Percentiles rank a stretch among this genome's conserved stretches.
phyloP scores from a whole-genome alignment of 192 early-diverging fungal species.

The Backusella westeae region DNA sequence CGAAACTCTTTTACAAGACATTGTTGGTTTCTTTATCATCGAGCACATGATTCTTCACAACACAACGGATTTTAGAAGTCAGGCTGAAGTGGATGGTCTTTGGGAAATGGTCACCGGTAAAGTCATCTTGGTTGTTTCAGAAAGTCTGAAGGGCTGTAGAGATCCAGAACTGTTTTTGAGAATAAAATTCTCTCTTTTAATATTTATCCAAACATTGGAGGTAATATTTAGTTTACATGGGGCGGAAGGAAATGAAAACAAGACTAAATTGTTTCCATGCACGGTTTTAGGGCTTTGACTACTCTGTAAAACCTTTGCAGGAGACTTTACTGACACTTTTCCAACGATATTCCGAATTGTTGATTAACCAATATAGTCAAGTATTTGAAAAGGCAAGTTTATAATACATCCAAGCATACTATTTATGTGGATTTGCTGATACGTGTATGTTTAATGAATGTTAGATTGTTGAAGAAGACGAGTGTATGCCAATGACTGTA shows the following conservation, averaged over 20 bases:
- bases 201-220: slow-evolving; percentile 93
- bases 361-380: slow-evolving; percentile 66
- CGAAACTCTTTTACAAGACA: slow-evolving; percentile 77
- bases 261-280: not conserved
- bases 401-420: not conserved
- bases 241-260: slow-evolving; percentile 9
- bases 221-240: slow-evolving; percentile 29
- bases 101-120: slow-evolving; percentile 86
- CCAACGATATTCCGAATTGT: slow-evolving; percentile 74
- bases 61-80: slow-evolving; percentile 87
- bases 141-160: slow-evolving; percentile 75
- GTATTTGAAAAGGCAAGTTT: slow-evolving; percentile 62
- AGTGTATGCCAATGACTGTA: slow-evolving; percentile 76
- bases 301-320: slow-evolving; percentile 63
- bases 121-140: slow-evolving; percentile 75
- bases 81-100: slow-evolving; percentile 80
- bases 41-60: slow-evolving; percentile 87
- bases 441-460: not conserved
- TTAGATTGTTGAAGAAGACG: slow-evolving; percentile 78
- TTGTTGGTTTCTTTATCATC: slow-evolving; percentile 96
- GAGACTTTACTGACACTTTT: slow-evolving; percentile 77
- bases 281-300: slow-evolving; percentile 64
- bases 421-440: not conserved
- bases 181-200: slow-evolving; percentile 75
- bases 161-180: slow-evolving; percentile 77